Conservation (phyloP, 1,139 yeast genomes). For the Candida frijolesensis region DNA sequence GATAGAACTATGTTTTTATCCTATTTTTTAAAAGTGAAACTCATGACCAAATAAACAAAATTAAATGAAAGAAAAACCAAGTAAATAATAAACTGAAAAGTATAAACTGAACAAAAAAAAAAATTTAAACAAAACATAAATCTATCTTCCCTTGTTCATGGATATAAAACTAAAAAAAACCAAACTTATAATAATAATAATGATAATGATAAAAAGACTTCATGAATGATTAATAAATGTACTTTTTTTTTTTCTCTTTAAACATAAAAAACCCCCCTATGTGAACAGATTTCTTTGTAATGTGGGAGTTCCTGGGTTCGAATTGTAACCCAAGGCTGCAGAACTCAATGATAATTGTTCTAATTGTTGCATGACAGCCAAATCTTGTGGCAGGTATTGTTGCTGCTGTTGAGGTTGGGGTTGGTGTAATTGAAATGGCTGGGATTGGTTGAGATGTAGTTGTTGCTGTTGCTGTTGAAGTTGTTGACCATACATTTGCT, state of each 20-base stretch:
- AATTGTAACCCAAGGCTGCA: conserved; percentile 51
- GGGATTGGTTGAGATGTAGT: conserved; percentile 15
- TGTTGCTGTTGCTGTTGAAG: conserved; percentile 17
- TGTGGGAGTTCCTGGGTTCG: conserved; percentile 47
- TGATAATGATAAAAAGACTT: not conserved
- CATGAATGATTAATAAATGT: not conserved
- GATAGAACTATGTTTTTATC: not conserved
- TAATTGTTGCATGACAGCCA: conserved; percentile 49
- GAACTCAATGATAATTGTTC: conserved; percentile 52
- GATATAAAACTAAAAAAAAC: not conserved
- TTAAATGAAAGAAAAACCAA: not conserved
- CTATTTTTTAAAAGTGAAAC: not conserved
- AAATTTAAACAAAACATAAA: not conserved
- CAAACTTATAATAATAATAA: not conserved
- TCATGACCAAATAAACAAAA: not conserved
- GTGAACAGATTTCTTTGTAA: conserved; percentile 15
- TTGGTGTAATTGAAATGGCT: conserved; percentile 9
- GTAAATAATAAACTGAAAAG: not conserved
- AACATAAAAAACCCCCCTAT: not conserved
- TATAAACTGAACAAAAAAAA: not conserved
- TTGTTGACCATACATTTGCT: conserved; percentile 14
- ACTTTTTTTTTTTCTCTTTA: not conserved
- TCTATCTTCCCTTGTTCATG: not conserved
- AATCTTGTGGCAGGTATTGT: conserved; percentile 29
- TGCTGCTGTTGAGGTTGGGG: conserved; percentile 17